Evolutionary conservation across 441 rosid genomes (phyloP).

Genomic region (Populus hybrid): DNA sequence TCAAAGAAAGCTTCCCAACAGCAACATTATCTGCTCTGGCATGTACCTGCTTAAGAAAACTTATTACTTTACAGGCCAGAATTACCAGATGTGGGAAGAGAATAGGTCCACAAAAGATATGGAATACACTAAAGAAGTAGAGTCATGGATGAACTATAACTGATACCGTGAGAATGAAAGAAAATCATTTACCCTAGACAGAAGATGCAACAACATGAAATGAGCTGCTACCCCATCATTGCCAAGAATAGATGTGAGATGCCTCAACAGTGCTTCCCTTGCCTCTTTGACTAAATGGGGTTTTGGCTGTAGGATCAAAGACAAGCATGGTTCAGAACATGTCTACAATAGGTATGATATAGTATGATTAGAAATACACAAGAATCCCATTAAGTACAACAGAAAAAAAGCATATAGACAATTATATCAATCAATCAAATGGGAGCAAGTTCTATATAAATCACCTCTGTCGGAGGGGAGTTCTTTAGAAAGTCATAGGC

Average conservation of each 20-base stretch:
- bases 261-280: conserved; percentile 57
- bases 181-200: conserved; percentile 54
- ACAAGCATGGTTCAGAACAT: neutral
- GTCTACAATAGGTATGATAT: conserved; percentile 6
- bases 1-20: conserved; percentile 90
- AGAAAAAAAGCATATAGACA: neutral
- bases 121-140: neutral
- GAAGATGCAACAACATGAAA: conserved; percentile 71
- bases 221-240: conserved; percentile 76
- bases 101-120: neutral
- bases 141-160: neutral
- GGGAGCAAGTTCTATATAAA: conserved; percentile 7
- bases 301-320: conserved; percentile 45
- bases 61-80: neutral
- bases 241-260: conserved; percentile 73
- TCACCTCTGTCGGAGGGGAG: conserved; percentile 59
- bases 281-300: conserved; percentile 49
- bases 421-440: neutral
- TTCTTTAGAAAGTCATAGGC: conserved; percentile 48
- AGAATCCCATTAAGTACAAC: neutral
- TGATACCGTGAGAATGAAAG: conserved; percentile 4
- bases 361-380: neutral
- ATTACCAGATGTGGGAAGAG: neutral
- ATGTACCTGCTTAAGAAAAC: conserved; percentile 53
- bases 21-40: conserved; percentile 68